Evolutionary conservation across 2,329 filamentous ascomycete genomes (phyloP), one percentile per base, ranked within the genome.

Genomic region (Paraconiothyrium sp.): DNA sequence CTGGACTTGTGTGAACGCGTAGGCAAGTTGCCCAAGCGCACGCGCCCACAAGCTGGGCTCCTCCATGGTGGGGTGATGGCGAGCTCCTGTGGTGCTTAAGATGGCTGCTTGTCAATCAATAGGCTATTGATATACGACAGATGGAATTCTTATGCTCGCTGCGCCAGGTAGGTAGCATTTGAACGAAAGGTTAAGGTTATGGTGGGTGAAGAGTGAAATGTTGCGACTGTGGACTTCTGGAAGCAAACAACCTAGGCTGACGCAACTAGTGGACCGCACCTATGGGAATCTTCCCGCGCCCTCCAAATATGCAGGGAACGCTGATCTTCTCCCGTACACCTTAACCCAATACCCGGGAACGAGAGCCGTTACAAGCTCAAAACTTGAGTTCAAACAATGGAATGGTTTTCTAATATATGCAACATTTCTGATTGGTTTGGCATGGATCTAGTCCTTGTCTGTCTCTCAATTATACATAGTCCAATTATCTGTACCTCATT

Each of bases 1-100:
- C 55, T 77, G 78, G 39, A 75, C 62, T 24, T 73, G 64, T 22
- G 78, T 72, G 60, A 84, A 82, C 55, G 83, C 80, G 65, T 83
- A 82, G 64, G 81, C 76, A 37, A 76, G 60, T 30, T 70, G 71
- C 30, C 75, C 72, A 4, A 77, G 66, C 20, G 72, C 59, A 9
- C 69, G 69, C 30, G 74, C 72, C 20, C 75, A 52, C 30, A 75
- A 59, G 49, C 73, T 66, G n/a, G 72, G 68, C 34, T 77, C 71
- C n/a, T 71, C 69, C 75, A 78, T 77, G 65, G 39, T 43, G 41
- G 54, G 7, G 54, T 34, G 20, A 34, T 20, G 37, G 20, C 37
- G 49, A 30, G 49, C 16, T 20, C 14, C 16, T 10, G 20, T n/a
- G 49, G 20, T 24, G 10, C 35, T 3, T 20, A 13, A 27, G 11